A percentile compares a stretch with the other conserved stretches of the same genome.
These are phyloP conservation scores for Nicotiana tabacum DNA, from an alignment of 257 asterid species.

Conservation along the genomic window DNA sequence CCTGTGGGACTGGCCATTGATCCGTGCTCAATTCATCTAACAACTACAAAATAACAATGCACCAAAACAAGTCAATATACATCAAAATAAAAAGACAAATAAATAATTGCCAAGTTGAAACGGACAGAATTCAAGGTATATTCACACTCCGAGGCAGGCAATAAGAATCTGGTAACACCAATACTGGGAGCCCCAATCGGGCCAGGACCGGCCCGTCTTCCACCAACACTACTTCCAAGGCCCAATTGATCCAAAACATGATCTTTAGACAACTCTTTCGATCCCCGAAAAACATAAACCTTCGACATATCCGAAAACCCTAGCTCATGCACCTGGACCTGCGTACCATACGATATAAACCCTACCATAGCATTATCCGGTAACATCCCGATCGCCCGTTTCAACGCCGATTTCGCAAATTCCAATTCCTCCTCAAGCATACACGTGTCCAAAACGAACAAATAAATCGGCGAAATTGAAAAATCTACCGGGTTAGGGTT, in stretches of 20 bases:
- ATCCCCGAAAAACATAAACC: constrained; percentile 85
- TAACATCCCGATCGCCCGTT: constrained; percentile 76
- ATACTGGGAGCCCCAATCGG: constrained; percentile 36
- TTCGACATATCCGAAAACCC: constrained; percentile 86
- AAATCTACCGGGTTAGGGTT: constrained; percentile 26
- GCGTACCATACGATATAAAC: constrained; percentile 87
- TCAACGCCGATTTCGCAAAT: constrained; percentile 76
- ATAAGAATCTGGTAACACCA: constrained; percentile 67
- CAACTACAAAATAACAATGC: constrained; percentile 39
- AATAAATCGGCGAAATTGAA: constrained; percentile 45
- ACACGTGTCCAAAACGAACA: constrained; percentile 88
- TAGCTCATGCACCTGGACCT: constrained; percentile 93
- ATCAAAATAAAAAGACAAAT: background rate
- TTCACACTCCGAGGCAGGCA: constrained; percentile 92
- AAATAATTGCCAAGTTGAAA: background rate
- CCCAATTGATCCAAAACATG: constrained; percentile 92
- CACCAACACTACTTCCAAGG: constrained; percentile 33
- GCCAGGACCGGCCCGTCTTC: constrained; percentile 53
- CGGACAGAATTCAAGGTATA: constrained; percentile 68
- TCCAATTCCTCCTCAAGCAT: constrained; percentile 89
- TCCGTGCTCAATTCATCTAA: constrained; percentile 89
- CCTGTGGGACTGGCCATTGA: constrained; percentile 78
- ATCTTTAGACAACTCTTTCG: constrained; percentile 72
- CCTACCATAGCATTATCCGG: constrained; percentile 97
- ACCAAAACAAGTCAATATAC: constrained; percentile 5